Base-by-base conservation (phyloP, 1,139 yeast species). In the Saccharomyces hybrid region DNA sequence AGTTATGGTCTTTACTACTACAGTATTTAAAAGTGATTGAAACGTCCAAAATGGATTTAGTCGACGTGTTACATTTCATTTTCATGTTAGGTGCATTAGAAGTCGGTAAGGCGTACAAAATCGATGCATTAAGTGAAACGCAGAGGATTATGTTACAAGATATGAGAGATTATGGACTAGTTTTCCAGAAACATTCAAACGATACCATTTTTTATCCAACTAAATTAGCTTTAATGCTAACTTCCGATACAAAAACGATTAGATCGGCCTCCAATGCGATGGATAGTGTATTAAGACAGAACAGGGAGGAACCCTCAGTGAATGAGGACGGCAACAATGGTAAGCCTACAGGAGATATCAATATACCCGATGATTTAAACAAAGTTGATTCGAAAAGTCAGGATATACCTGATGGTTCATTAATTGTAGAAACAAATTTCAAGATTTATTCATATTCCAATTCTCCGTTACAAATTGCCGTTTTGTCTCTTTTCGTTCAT, bases 391-490 rank as follows among this genome's bases (percentile, higher is more conserved):
- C 21, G 5, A 48, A 41, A 24, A 42, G 27, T 21, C 64, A 60
- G 50, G 62, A 59, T 46, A 57, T 66, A 5, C 68, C 65, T 11
- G 69, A 67, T 41, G 96, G 96, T 0, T 82, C 95, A 27, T 78
- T 93, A 56, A 88, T 93, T 58, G 78, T 95, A 48, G 99, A 93
- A 70, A 93, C 99, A 0, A 93, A 93, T 71, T 93, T 89, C 75
- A 87, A 95, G 64, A 67, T 95, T 3, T 93, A 93, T 65, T 95
- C 99, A 47, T 93, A 93, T 68, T 91, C 99, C 1, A 87, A 89
- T 58, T 90, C 97, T 1, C 98, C 99, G 1, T 76, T 93, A 57
- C 98, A 95, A 71, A 91, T 93, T 60, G 97, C 99, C 11, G 88
- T 95, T 57, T 75, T 95, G 53, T 88, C 90, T 65, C 71, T 93